These are phyloP conservation scores for Cladosporium velox DNA, from an alignment of 2,329 filamentous ascomycete species.

Conservation along the genomic window DNA sequence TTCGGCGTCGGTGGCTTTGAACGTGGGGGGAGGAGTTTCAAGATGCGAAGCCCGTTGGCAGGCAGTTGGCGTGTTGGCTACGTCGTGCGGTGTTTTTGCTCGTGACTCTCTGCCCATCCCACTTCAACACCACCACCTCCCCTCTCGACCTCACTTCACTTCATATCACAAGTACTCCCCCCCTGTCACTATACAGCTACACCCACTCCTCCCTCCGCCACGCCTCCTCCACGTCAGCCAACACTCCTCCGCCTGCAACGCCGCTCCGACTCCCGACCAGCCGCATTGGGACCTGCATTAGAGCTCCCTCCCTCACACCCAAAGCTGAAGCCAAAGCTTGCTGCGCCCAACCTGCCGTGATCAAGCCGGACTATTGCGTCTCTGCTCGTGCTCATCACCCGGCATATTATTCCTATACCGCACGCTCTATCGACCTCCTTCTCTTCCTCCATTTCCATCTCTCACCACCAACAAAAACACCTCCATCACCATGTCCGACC, in stretches of 20 bases:
- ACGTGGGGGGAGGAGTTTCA: not conserved
- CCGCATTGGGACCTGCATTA: slow-evolving; percentile 22
- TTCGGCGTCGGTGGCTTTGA: not conserved
- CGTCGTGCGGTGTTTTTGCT: slow-evolving; percentile 7
- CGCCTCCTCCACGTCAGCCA: not conserved
- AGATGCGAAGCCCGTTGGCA: not conserved
- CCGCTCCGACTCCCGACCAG: slow-evolving; percentile 2
- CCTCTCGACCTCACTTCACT: not conserved
- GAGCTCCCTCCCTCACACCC: slow-evolving; percentile 8
- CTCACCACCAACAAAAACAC: not conserved
- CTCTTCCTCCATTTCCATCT: not conserved
- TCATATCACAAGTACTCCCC: not conserved
- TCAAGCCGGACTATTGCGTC: slow-evolving; percentile 15
- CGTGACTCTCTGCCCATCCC: slow-evolving; percentile 1
- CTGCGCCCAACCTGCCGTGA: slow-evolving; percentile 10
- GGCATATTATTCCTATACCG: not conserved
- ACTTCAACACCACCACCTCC: not conserved
- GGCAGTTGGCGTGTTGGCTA: not conserved
- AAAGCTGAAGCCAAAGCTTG: slow-evolving; percentile 10
- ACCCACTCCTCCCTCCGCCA: not conserved
- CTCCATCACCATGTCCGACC: slow-evolving; percentile 16
- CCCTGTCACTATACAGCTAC: not conserved
- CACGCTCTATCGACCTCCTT: not conserved
- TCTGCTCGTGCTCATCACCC: slow-evolving; percentile 8
- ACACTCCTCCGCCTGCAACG: not conserved